These are phyloP conservation scores for Penstemon newberryi DNA, from an alignment of 257 asterid genomes.

Conservation along the genomic window DNA sequence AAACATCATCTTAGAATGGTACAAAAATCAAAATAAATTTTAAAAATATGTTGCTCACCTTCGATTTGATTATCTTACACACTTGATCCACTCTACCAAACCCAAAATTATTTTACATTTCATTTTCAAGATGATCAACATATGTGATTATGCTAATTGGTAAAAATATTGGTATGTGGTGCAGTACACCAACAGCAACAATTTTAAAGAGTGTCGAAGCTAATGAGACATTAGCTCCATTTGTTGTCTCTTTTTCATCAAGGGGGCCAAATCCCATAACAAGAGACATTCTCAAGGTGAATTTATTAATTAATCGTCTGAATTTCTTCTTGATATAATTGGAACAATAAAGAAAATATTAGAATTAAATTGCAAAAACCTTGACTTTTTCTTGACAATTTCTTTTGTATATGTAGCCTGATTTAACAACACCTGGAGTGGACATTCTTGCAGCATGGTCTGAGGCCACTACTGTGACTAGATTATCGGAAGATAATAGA, in stretches of 20 bases:
- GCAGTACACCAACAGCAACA: constrained; percentile 49
- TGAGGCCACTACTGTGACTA: constrained; percentile 44
- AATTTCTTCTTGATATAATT: background rate
- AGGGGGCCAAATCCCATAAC: constrained; percentile 69
- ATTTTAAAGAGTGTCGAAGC: constrained; percentile 40
- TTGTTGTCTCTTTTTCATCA: constrained; percentile 60
- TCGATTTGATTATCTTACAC: too few species aligned
- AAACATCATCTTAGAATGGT: too few species aligned
- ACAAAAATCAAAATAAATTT: too few species aligned
- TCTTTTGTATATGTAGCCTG: constrained; percentile 44
- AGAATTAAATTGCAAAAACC: background rate
- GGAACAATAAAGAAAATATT: too few species aligned
- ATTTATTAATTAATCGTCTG: background rate
- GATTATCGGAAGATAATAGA: constrained; percentile 38
- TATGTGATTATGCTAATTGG: background rate
- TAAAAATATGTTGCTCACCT: too few species aligned
- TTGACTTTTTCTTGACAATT: background rate
- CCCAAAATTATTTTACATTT: background rate
- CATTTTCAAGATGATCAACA: background rate
- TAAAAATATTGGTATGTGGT: background rate
- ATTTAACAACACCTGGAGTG: constrained; percentile 68
- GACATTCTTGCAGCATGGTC: constrained; percentile 84
- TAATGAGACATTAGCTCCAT: constrained; percentile 45
- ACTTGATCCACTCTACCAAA: too few species aligned
- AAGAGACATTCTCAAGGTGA: constrained; percentile 55